Evolutionary conservation across 225 moss, liverwort and hornwort species (phyloP), one percentile per base, ranked within the genome.

Genomic region (Marchantia paleacea): DNA sequence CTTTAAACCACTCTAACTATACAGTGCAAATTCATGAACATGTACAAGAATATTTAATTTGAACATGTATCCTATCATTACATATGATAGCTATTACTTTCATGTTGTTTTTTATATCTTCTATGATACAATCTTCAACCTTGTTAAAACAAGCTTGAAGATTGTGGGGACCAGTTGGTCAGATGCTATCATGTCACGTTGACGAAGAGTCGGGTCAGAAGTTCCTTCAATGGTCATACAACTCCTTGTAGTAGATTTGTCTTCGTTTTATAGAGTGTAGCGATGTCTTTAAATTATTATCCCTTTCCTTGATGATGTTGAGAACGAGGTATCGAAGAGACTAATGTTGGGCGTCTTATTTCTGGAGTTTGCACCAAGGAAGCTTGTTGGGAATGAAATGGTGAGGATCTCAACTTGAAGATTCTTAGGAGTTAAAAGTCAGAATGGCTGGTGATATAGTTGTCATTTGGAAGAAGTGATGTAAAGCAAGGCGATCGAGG

Each of bases 201-300:
- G 25, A 74, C 28, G 54, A 14, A 74, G 54, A 55, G 54, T 55
- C 54, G 55, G 74, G 74, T 74, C 55, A 74, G 74, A 74, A 54
- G 54, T 74, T 55, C 28, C 14, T 55, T 55, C 65, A 25, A 4
- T 28, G 13, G 68, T 68, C 68, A 29, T 15, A 24, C 68, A 68
- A 68, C 28, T 22, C 22, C 52, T 72, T 12, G 0, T 70, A 19
- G 19, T 26, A 70, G 50, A 11, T 10, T 22, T 22, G 11, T 72
- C 51, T n/a, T 72, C 24, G 72, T 1, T 47, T 70, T 18, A 3
- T 72, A n/a, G 24, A 48, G 72, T 0, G 48, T 72, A 24, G 9
- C 15, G 6, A 31, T 12, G 50, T 72, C 20, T 50, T 51, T 3
- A 52, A 22, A 19, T 71, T 22, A 66, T 28, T 26, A 25, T 49